phyloP scores from a whole-genome alignment of 305 asterid species.

The Rubia occidens region DNA sequence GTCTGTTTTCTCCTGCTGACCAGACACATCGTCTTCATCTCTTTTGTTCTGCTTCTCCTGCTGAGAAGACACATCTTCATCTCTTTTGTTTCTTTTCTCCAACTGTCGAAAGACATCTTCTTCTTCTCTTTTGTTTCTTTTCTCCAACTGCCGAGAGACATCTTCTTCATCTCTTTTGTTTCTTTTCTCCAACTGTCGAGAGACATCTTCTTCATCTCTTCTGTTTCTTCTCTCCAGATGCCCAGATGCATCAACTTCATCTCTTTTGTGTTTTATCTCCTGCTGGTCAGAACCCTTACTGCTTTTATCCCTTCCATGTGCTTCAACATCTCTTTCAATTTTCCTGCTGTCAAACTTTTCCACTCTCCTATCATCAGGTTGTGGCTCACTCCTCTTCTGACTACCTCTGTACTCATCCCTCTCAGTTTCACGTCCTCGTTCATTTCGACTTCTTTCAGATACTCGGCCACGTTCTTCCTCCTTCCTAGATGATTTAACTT shows the following conservation, averaged over 20 bases:
- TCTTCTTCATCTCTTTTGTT: conserved; percentile 30
- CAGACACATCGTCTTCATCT: neutral
- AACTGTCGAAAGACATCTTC: neutral
- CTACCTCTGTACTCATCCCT: conserved; percentile 17
- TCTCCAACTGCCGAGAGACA: conserved; percentile 11
- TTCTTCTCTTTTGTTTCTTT: neutral
- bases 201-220: conserved; percentile 26
- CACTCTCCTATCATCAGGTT: neutral
- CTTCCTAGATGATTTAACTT: conserved; percentile 25
- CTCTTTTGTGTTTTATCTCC: conserved; percentile 44
- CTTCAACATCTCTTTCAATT: conserved; percentile 29
- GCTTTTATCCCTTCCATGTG: conserved; percentile 33
- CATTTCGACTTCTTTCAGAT: conserved; percentile 17
- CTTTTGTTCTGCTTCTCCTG: conserved; percentile 27
- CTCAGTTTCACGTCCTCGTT: conserved; percentile 22
- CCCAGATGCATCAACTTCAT: conserved; percentile 22
- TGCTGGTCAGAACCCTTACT: conserved; percentile 30
- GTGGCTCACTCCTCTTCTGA: conserved; percentile 26
- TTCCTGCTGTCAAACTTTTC: conserved; percentile 20
- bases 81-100: neutral
- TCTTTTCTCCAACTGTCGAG: conserved; percentile 35
- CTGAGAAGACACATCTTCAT: neutral
- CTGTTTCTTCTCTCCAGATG: conserved; percentile 6
- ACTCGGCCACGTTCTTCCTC: conserved; percentile 22
- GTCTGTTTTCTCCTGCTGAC: conserved; percentile 24